Evolutionary conservation across 768 basidiomycete genomes (phyloP), one percentile per base, ranked within the genome.

Genomic region (Leccinum fibrillosum): DNA sequence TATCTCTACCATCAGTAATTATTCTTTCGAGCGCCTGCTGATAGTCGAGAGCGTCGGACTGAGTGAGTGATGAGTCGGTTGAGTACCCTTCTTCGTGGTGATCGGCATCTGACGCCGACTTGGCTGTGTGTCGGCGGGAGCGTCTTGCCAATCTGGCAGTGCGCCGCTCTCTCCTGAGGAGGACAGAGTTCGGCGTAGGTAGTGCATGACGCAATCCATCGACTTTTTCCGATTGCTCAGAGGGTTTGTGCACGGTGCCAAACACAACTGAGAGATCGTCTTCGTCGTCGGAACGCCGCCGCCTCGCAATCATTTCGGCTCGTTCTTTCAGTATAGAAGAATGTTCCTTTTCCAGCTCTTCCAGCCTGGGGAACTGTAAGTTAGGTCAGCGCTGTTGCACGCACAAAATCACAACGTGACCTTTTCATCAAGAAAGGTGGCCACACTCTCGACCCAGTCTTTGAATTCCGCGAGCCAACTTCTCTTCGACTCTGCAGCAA

Each of bases 351-450:
- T 94, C 92, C 8, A 93, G 77, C 59, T 82, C 84, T 70, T 94
- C 92, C 12, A 94, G 78, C 35, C 76, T 74, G 7, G 92, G 92
- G 64, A 84, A 92, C 92, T 94, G 62, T 48, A 19, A 21, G 21
- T 23, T 13, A 23, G 26, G 55, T 49, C 5, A 61, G 53, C 23
- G 35, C 7, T 19, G n/a, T 25, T n/a, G 2, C 17, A 5, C 6
- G n/a, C 28, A 15, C n/a, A 57, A 47, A 35, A 47, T 21, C 17
- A 50, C 28, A 49, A 49, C 58, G 72, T 4, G 19, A 90, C 92
- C 85, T 94, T 94, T 74, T 90, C 89, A 65, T 94, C 92, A 19
- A 94, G 75, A 70, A 94, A 94, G n/a, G 82, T 81, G 4, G 89
- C 92, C 7, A 94, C 82, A 58, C 82, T 83, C 70, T 94, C 92